phyloP scores from a whole-genome alignment of 352 stramenopile genomes.

The Pythium aristosporum region DNA sequence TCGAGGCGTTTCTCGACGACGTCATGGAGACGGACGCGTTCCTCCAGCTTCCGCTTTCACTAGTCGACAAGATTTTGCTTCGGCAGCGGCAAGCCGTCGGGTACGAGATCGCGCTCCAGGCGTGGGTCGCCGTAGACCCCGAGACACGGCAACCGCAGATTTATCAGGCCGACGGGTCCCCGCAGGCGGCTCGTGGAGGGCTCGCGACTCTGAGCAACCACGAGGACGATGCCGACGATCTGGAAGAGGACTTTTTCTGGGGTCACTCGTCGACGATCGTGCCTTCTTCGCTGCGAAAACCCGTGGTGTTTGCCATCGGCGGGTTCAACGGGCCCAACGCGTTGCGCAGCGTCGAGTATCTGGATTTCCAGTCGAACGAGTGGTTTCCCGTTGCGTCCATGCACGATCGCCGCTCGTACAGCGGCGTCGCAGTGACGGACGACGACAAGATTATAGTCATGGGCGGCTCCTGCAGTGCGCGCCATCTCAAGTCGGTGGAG shows the following conservation, averaged over 20 bases:
- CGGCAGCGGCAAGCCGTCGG: conserved; percentile 32
- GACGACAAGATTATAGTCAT: conserved; percentile 60
- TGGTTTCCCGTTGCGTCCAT: conserved; percentile 58
- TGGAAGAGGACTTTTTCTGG: conserved; percentile 15
- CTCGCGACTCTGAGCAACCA: neutral
- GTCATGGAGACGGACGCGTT: conserved; percentile 60
- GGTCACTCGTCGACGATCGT: conserved; percentile 3
- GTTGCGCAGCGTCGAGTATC: conserved; percentile 57
- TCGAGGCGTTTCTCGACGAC: conserved; percentile 60
- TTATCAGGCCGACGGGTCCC: conserved; percentile 10
- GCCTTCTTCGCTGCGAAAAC: conserved; percentile 26
- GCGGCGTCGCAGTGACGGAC: conserved; percentile 45
- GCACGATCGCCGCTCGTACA: conserved; percentile 60
- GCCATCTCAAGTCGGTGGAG: conserved; percentile 60
- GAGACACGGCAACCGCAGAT: conserved; percentile 35
- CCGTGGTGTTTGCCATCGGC: conserved; percentile 69
- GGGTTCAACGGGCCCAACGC: conserved; percentile 62
- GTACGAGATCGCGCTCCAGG: conserved; percentile 39
- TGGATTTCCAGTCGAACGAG: conserved; percentile 61
- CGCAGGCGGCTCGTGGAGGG: conserved; percentile 9
- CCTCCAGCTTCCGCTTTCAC: conserved; percentile 44
- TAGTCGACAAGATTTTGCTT: conserved; percentile 44
- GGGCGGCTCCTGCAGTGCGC: conserved; percentile 56
- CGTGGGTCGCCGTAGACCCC: conserved; percentile 57
- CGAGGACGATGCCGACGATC: conserved; percentile 6